Evolutionary conservation across 768 basidiomycete genomes (phyloP), one percentile per base, ranked within the genome.

Genomic region (Cubamyces sp.): DNA sequence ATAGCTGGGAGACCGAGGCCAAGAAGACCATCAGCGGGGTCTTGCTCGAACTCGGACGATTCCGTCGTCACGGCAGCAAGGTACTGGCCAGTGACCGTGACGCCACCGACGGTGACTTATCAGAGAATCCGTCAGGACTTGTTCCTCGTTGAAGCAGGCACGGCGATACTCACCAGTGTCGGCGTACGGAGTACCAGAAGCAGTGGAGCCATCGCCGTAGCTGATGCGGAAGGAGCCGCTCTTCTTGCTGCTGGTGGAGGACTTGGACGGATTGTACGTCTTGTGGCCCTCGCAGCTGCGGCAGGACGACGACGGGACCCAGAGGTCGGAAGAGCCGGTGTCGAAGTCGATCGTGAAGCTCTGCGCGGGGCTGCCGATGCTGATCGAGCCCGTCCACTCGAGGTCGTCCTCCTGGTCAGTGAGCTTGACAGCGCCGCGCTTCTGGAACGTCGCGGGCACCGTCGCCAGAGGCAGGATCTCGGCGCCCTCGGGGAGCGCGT

Each of bases 351-450:
- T 54, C 15, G 47, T 15, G 45, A 76, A 69, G 6, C 54, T 66
- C 62, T 73, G 70, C 4, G 65, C 65, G n/a, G 83, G 84, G 11
- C 77, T 82, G 15, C 83, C 83, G 15, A 83, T 78, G 18, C 66
- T 67, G 45, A 82, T 78, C 3, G 69, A 58, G 21, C 81, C 82
- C 34, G 75, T 73, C 82, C 82, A 83, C 53, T 53, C 51, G 18
- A 30, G 16, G 43, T 60, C 52, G 41, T 53, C 43, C 3, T 54
- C 59, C n/a, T 51, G n/a, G 43, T 64, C 60, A 3, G 18, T 30
- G 19, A 67, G 62, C 39, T 43, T 23, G 19, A 49, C 48, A 16
- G 19, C 48, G 48, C 19, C 48, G 18, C 48, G 47, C 11, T 46
- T 51, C 61, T 60, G 54, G 14, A 54, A 52, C 45, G 16, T 30